phyloP scores from a whole-genome alignment of 371 early-diverging fungal genomes.

The Rhizopus arrhizus region DNA sequence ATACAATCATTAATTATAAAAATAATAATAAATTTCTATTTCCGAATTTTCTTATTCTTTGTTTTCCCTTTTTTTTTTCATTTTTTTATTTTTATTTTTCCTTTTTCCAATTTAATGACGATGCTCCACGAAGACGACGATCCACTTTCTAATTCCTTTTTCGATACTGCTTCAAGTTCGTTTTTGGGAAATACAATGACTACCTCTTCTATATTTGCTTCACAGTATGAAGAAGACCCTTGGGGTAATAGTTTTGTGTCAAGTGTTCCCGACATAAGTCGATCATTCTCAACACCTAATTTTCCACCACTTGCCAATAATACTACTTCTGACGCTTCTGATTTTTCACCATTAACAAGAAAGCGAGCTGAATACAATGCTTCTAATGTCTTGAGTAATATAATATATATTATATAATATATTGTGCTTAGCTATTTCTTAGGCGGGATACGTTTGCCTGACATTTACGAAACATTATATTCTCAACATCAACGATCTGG shows the following conservation, averaged over 20 bases:
- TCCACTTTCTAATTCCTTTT: constrained; percentile 34
- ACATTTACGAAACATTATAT: constrained; percentile 54
- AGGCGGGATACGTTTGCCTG: constrained; percentile 50
- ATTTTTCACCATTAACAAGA: constrained; percentile 1
- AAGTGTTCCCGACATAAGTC: constrained; percentile 7
- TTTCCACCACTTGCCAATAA: constrained; percentile 4
- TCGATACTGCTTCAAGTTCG: constrained; percentile 19
- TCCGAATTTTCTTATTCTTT: constrained; percentile 13
- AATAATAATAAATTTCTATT: constrained; percentile 1
- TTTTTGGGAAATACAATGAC: constrained; percentile 26
- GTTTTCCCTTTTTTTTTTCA: constrained; percentile 10
- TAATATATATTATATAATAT: neutral
- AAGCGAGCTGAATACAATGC: neutral
- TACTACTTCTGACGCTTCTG: constrained; percentile 16
- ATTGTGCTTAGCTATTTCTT: neutral
- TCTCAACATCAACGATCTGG: constrained; percentile 47
- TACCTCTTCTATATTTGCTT: constrained; percentile 30
- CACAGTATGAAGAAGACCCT: constrained; percentile 39
- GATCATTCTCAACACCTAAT: constrained; percentile 29
- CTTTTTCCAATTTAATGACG: constrained; percentile 8
- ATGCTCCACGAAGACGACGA: constrained; percentile 40
- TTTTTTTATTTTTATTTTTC: neutral
- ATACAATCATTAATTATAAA: constrained; percentile 1
- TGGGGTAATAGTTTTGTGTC: constrained; percentile 32
- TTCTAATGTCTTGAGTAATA: constrained; percentile 21